Evolutionary conservation across 305 asterid genomes (phyloP).

Genomic region (Fraxinus velutina): DNA sequence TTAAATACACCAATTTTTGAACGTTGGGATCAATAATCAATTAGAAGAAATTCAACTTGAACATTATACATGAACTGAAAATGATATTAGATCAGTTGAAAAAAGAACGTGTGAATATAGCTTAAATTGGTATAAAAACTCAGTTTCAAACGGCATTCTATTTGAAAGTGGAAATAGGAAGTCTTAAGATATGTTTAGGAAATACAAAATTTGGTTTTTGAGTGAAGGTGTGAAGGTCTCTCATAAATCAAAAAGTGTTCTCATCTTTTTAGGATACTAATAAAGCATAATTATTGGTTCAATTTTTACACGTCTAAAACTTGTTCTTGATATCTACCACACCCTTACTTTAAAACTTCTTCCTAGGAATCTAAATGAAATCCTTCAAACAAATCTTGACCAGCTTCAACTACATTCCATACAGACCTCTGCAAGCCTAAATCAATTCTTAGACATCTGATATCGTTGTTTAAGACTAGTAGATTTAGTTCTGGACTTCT

Average conservation of each 20-base stretch:
- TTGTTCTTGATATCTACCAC: not conserved
- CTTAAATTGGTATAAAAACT: not conserved
- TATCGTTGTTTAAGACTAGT: not conserved
- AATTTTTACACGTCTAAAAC: not conserved
- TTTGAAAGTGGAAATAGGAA: not conserved
- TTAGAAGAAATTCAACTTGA: not conserved
- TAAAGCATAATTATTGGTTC: not conserved
- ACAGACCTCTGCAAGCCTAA: not conserved
- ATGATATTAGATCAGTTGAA: not conserved
- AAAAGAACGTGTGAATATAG: not conserved
- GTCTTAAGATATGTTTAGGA: not conserved
- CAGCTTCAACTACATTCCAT: not conserved
- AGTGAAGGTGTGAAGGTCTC: not conserved
- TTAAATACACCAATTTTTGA: not conserved
- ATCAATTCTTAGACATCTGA: not conserved
- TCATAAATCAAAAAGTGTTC: not conserved
- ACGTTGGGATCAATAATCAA: not conserved
- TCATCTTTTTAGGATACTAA: not conserved
- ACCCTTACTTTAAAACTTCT: not conserved
- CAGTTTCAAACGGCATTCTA: not conserved
- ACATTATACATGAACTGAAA: not conserved
- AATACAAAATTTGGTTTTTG: not conserved
- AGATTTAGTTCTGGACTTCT: not conserved
- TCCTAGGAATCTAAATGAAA: not conserved
- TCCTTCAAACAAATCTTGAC: not conserved